Base-by-base conservation (phyloP, 192 early-diverging fungal species). In the Blastocladiella britannica region DNA sequence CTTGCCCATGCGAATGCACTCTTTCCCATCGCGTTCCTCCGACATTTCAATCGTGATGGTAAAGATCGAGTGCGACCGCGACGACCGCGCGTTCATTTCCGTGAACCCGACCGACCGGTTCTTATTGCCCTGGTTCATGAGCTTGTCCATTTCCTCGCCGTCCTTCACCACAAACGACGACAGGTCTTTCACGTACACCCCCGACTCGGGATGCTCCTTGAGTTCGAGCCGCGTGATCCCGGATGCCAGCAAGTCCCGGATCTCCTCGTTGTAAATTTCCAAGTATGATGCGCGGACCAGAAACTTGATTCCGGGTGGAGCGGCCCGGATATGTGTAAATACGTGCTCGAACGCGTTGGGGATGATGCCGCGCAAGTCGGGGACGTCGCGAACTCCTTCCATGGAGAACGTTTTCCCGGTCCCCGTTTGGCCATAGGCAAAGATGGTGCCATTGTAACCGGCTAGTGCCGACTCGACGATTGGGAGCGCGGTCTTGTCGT, bases 401-500 rank as follows among this genome's bases (percentile, higher is more conserved):
- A 81, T 81, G 12, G 79, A 80, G 55, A 81, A 81, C 22, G 79
- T 81, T 72, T 76, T 77, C 31, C 73, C 75, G 23, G 75, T 73
- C 23, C 73, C 73, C 29, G 71, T 72, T 62, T 80, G 75, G 25
- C 75, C 73, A 52, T 91, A 93, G 0, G 88, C 88, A 70, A 93
- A 93, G n/a, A 88, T 80, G 5, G 87, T 91, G 28, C 86, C 80
- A 62, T 93, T 89, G 70, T 77, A 92, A 8, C 88, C 89, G 29
- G 74, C 59, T 62, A 88, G 71, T 18, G 87, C 82, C 0, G 75
- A 74, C 43, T 82, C 77, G 37, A 89, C 70, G 29, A 88, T 65
- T 6, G 74, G 73, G 28, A 69, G 72, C 5, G 83, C 80, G 9
- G 86, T 89, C 28, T 73, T 73, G 59, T 84, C 78, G 60, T 77